These are phyloP conservation scores for Poa pratensis DNA, from an alignment of 176 grass and related monocot species.

Conservation along the genomic window DNA sequence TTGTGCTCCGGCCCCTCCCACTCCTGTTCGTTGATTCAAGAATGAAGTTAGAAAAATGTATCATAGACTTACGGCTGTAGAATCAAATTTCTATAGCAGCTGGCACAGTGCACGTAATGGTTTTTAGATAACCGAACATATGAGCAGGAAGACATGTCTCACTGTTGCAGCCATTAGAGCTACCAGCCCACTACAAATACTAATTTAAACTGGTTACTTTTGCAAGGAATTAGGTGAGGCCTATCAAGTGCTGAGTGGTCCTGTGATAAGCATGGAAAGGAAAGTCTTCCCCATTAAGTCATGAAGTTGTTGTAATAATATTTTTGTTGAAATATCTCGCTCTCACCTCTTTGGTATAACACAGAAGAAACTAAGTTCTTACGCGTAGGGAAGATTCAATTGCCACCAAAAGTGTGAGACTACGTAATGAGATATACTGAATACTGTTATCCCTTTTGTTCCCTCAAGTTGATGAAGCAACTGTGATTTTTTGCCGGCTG, in stretches of 20 bases:
- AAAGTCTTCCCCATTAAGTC: slow-evolving; percentile 76
- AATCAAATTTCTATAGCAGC: not conserved
- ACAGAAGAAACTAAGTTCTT: not conserved
- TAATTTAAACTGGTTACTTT: slow-evolving; percentile 33
- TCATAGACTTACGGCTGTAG: not conserved
- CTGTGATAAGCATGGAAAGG: slow-evolving; percentile 89
- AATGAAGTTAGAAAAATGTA: not conserved
- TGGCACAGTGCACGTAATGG: not conserved
- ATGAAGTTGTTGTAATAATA: slow-evolving; percentile 17
- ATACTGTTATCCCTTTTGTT: too few relatives aligned
- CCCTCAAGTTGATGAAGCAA: too few relatives aligned
- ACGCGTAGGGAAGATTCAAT: not conserved
- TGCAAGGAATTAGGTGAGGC: slow-evolving; percentile 87
- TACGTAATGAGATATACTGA: too few relatives aligned
- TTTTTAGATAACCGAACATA: not conserved
- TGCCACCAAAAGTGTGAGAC: not conserved
- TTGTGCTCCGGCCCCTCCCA: not conserved
- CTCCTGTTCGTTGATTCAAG: not conserved
- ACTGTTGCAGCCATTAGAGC: not conserved
- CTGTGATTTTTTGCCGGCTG: too few relatives aligned
- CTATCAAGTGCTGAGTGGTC: slow-evolving; percentile 93
- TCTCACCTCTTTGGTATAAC: not conserved
- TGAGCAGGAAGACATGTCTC: not conserved
- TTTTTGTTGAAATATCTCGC: not conserved
- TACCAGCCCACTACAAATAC: not conserved